phyloP scores from a whole-genome alignment of 73 alveolate species.

The Stentor roeselii region DNA sequence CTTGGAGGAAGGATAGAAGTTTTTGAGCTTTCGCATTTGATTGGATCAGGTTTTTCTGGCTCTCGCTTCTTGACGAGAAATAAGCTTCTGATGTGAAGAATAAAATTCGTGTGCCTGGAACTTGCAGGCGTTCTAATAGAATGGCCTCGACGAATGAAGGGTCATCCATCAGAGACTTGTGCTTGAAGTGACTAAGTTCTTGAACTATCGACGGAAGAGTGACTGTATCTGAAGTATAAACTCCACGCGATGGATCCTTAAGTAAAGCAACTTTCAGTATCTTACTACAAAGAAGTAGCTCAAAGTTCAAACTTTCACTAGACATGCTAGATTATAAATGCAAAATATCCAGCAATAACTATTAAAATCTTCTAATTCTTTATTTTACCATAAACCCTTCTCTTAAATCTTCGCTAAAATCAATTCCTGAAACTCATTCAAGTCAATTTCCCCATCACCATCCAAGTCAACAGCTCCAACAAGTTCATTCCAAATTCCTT shows the following conservation, averaged over 20 bases:
- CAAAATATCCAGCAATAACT: too few species aligned
- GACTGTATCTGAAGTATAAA: not conserved
- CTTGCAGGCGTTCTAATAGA: not conserved
- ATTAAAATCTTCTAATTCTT: too few species aligned
- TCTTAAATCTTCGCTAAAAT: too few species aligned
- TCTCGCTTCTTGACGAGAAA: not conserved
- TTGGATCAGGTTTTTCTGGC: not conserved
- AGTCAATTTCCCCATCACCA: too few species aligned
- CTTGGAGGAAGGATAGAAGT: not conserved
- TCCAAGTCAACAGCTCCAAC: too few species aligned
- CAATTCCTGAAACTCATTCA: too few species aligned
- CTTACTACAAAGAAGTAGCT: not conserved
- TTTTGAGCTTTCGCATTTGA: not conserved
- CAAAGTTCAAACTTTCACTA: not conserved
- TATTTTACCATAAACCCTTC: too few species aligned
- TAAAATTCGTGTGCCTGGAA: not conserved
- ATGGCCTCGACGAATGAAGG: not conserved
- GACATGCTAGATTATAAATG: too few species aligned
- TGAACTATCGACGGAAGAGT: not conserved
- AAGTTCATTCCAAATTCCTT: too few species aligned
- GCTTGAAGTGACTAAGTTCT: not conserved
- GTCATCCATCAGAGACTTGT: not conserved
- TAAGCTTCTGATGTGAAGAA: not conserved
- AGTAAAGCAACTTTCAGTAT: conserved; percentile 6
- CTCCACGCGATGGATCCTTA: not conserved